Evolutionary conservation across 257 asterid genomes (phyloP).

Genomic region (Solanum ossicruentum): DNA sequence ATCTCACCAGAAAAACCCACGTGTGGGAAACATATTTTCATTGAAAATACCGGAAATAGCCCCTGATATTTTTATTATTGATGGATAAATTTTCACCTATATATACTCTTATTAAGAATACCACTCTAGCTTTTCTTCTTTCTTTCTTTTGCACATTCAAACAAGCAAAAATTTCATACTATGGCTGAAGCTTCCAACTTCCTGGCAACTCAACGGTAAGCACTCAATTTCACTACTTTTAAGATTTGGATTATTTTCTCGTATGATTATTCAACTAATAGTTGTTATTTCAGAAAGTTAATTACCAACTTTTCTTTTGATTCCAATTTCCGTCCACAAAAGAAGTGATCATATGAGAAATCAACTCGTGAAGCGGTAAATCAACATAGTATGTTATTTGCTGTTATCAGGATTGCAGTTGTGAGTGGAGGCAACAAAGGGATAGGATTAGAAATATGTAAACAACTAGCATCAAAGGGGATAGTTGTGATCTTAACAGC

Average conservation of each 20-base stretch:
- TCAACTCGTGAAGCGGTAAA: too few species aligned
- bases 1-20: too few species aligned
- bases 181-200: neutral
- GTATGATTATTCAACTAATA: neutral
- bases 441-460: conserved; percentile 32
- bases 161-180: neutral
- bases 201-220: neutral
- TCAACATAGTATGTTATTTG: neutral
- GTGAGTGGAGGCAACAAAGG: conserved; percentile 46
- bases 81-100: neutral
- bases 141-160: neutral
- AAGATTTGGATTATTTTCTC: neutral
- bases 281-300: neutral
- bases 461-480: conserved; percentile 25
- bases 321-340: neutral
- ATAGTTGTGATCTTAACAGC: conserved; percentile 29
- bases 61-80: too few species aligned
- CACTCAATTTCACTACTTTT: neutral
- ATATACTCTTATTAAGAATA: neutral
- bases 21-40: too few species aligned
- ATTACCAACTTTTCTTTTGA: neutral
- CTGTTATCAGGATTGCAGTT: conserved; percentile 24
- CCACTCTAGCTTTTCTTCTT: neutral
- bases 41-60: too few species aligned
- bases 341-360: too few species aligned